Evolutionary conservation across 257 asterid genomes (phyloP), one percentile per base, ranked within the genome.

Genomic region (Primulina tabacum): DNA sequence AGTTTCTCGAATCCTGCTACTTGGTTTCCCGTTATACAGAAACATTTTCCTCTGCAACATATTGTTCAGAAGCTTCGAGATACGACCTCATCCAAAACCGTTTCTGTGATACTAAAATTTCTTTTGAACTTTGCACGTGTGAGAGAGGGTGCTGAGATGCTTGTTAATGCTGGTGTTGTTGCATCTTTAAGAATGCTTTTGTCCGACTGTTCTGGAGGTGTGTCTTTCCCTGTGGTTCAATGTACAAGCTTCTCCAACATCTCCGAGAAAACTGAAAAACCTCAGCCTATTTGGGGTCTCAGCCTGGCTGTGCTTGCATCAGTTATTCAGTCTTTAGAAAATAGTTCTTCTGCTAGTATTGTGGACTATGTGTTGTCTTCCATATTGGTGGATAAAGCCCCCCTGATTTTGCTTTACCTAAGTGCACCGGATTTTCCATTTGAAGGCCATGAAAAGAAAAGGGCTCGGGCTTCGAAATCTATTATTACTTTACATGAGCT

Each of bases 231-330:
- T 26, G 78, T 72, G 67, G 76, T 82, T 77, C 84, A 79, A 61
- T 75, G 75, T 62, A 74, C 79, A 59, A 79, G 77, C 66, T 78
- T 79, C 71, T 65, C 82, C 71, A 70, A 71, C 64, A 14, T 55
- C 34, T 68, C 77, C 24, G 89, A 85, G 73, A 76, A 71, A 64
- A 80, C 70, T 60, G 92, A 78, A 70, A 89, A 77, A 80, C 82
- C 88, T 70, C 81, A 77, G 67, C 77, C 83, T 73, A 78, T 89
- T 43, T 94, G 96, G 97, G 99, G 99, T 65, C 95, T 91, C 81
- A 73, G 95, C 82, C 77, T 94, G 81, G 96, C 99, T 64, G 80
- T 94, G 57, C 86, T 88, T 60, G 85, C 97, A 57, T 87, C 99
- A 53, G 73, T 88, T 82, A 82, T 94, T 77, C 95, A 84, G 77